Base-by-base conservation (phyloP, 2,329 filamentous ascomycete species). In the Talaromyces pinophilus region DNA sequence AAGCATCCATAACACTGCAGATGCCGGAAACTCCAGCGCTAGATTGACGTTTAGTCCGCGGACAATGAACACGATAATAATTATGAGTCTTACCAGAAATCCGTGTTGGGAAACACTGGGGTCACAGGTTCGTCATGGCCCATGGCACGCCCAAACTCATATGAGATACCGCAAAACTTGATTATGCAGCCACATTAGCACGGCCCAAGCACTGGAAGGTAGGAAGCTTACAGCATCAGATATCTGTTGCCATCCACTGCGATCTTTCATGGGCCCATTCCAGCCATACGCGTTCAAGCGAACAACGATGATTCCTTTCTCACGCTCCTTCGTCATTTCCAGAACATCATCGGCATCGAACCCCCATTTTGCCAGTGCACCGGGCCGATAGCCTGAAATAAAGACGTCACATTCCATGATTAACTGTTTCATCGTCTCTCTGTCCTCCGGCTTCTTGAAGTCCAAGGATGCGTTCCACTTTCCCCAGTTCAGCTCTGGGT, bases 131-230 rank as follows among this genome's bases (percentile, higher is more conserved):
- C 81, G 48, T 81, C 75, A 40, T 78, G 72, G 0, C 81, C 80
- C 79, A 82, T 85, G 0, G 82, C 82, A 40, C 77, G 71, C 0
- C 82, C 83, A 68, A 81, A 85, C 33, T 76, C 79, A 64, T 78
- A 75, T 0, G 82, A 83, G 0, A 85, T 79, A 33, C 83, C 78
- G 65, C 72, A 76, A 62, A 33, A 28, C 50, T 54, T 54, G 15
- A 3, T 30, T 2, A n/a, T 17, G 19, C 3, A 33, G n/a, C 8
- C 15, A 30, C 28, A 25, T 54, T 54, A 54, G 28, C 17, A 54
- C 2, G 7, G 5, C 28, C 13, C 28, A 54, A 54, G 17, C 17
- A 33, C 6, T 3, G 1, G 28, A 33, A 33, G 15, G 28, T 8
- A n/a, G 5, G 25, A 1, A 33, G 0, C 46, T 33, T 33, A 54